A percentile compares a stretch with the other conserved stretches of the same genome.
Evolutionary conservation across 441 rosid species (phyloP).

Genomic region (Populus hybrid): DNA sequence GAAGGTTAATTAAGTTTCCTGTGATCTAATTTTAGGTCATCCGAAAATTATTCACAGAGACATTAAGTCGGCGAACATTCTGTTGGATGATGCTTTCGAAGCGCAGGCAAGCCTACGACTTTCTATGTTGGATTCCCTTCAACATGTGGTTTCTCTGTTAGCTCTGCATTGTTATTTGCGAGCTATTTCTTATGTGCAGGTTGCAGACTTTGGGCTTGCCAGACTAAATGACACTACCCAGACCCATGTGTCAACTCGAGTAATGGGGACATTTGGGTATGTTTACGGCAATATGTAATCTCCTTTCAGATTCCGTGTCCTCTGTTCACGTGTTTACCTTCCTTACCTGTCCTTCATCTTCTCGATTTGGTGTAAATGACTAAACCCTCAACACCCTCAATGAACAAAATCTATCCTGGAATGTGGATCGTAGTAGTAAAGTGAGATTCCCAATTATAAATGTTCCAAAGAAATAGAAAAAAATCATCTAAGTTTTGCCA

Average conservation of each 20-base stretch:
- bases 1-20: too few species aligned
- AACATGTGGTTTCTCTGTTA: not conserved
- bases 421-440: not conserved
- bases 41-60: too few species aligned
- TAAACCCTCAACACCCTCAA: not conserved
- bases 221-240: slow-evolving; percentile 64
- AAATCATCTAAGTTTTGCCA: not conserved
- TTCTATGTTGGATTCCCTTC: slow-evolving; percentile 2
- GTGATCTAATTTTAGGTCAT: too few species aligned
- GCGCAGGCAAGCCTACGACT: slow-evolving; percentile 54
- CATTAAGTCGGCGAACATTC: slow-evolving; percentile 86
- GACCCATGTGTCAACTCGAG: slow-evolving; percentile 91
- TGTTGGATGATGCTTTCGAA: slow-evolving; percentile 66
- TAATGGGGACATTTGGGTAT: slow-evolving; percentile 94
- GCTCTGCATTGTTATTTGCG: not conserved
- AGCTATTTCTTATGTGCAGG: slow-evolving; percentile 38
- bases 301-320: not conserved
- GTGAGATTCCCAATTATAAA: not conserved
- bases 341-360: not conserved
- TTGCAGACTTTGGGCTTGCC: slow-evolving; percentile 96
- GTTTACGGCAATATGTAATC: slow-evolving; percentile 9
- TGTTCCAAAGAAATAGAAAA: not conserved
- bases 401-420: not conserved
- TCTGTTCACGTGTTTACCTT: not conserved
- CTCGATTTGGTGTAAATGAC: not conserved